Conservation (phyloP, 495 filamentous ascomycete species). For the Penicillium arizonense region DNA sequence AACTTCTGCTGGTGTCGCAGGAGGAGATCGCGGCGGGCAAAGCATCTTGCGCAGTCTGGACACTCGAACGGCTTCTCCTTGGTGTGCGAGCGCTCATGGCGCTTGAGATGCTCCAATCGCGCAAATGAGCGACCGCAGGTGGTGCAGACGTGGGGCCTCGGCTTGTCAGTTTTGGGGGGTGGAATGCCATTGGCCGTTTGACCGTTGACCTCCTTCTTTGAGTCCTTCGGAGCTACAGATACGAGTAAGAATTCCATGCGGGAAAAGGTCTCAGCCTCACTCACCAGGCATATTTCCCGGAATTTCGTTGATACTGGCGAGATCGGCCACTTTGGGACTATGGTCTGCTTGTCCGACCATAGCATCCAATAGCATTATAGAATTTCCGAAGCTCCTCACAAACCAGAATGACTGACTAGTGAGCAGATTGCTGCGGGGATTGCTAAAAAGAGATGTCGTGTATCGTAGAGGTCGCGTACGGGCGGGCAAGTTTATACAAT, state of each 20-base stretch:
- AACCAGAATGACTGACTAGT: constrained; percentile 11
- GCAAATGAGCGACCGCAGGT: constrained; percentile 95
- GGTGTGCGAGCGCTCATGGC: constrained; percentile 96
- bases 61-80: constrained; percentile 99
- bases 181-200: constrained; percentile 43
- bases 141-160: constrained; percentile 88
- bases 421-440: neutral
- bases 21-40: constrained; percentile 89
- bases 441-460: neutral
- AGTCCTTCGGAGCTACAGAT: constrained; percentile 26
- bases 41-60: constrained; percentile 91
- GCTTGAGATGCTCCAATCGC: constrained; percentile 93
- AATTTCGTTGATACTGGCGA: constrained; percentile 48
- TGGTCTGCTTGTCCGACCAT: constrained; percentile 41
- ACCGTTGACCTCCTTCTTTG: constrained; percentile 34
- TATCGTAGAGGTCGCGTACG: constrained; percentile 4
- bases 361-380: constrained; percentile 39
- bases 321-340: constrained; percentile 39
- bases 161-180: constrained; percentile 94
- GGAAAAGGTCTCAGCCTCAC: constrained; percentile 14
- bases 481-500: constrained; percentile 10
- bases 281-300: constrained; percentile 44
- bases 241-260: constrained; percentile 21
- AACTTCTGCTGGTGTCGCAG: constrained; percentile 98
- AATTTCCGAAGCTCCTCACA: constrained; percentile 1